A percentile compares a stretch with the other conserved stretches of the same genome.
Evolutionary conservation across 2,329 filamentous ascomycete species (phyloP).

Genomic region (Chaetomiaceae sp.): DNA sequence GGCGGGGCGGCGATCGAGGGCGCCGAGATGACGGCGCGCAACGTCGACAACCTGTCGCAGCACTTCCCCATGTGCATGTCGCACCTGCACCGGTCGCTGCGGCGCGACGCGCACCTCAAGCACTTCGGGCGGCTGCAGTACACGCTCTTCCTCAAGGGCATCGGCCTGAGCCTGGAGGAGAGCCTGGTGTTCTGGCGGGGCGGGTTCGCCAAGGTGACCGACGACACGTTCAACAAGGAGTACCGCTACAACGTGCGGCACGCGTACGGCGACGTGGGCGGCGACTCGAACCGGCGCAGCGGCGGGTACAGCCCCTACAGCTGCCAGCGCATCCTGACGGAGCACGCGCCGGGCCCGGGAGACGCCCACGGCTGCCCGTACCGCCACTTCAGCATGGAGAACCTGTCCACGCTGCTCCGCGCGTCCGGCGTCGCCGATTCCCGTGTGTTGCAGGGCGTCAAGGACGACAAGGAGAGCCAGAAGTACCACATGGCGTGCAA

Average conservation of each 20-base stretch:
- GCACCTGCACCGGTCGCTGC: slow-evolving; percentile 77
- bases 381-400: slow-evolving; percentile 83
- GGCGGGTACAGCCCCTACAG: slow-evolving; percentile 86
- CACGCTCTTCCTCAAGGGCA: slow-evolving; percentile 91
- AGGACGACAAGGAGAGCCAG: slow-evolving; percentile 81
- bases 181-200: slow-evolving; percentile 86
- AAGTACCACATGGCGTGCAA: slow-evolving; percentile 96
- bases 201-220: slow-evolving; percentile 77
- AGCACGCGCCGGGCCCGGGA: slow-evolving; percentile 77
- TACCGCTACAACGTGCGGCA: slow-evolving; percentile 98
- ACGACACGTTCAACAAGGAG: slow-evolving; percentile 95
- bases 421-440: slow-evolving; percentile 72
- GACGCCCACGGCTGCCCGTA: slow-evolving; percentile 97
- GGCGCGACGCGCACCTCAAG: slow-evolving; percentile 85
- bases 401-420: slow-evolving; percentile 70
- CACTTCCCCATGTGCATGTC: slow-evolving; percentile 94
- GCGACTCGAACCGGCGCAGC: slow-evolving; percentile 79
- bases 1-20: slow-evolving; percentile 59
- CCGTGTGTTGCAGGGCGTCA: slow-evolving; percentile 70
- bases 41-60: slow-evolving; percentile 70
- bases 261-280: slow-evolving; percentile 88
- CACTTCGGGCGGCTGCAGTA: slow-evolving; percentile 93
- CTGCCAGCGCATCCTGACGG: slow-evolving; percentile 90
- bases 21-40: slow-evolving; percentile 68
- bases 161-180: slow-evolving; percentile 88